A percentile compares a stretch with the other conserved stretches of the same genome.
phyloP scores from a whole-genome alignment of 129 eudicot species.

The Flaveria ramosissima region DNA sequence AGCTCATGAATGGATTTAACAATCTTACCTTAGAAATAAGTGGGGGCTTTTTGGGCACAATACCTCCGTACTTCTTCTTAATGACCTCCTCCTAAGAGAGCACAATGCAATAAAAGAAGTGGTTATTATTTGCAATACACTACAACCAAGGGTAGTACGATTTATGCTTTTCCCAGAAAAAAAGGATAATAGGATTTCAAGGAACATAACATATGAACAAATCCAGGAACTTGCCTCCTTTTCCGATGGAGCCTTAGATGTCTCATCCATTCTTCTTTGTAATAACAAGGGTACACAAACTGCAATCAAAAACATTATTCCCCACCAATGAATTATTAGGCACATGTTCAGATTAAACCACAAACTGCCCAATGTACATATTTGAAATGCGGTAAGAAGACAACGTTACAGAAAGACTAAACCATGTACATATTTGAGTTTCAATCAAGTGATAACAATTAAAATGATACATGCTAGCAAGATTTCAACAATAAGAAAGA shows the following conservation, averaged over 20 bases:
- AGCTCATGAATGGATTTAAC: slow-evolving; percentile 7
- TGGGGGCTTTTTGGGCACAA: slow-evolving; percentile 88
- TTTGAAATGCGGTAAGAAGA: slow-evolving; percentile 5
- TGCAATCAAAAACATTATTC: slow-evolving; percentile 24
- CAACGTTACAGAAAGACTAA: neutral
- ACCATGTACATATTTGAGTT: neutral
- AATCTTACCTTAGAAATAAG: slow-evolving; percentile 82
- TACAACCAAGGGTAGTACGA: neutral
- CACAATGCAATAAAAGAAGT: slow-evolving; percentile 11
- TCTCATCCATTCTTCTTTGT: slow-evolving; percentile 38
- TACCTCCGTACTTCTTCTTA: slow-evolving; percentile 90
- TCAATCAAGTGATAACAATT: neutral
- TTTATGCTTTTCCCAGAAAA: neutral
- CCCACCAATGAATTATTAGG: slow-evolving; percentile 7
- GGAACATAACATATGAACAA: slow-evolving; percentile 2
- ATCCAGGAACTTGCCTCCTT: slow-evolving; percentile 54
- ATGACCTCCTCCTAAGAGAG: slow-evolving; percentile 68
- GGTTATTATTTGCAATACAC: slow-evolving; percentile 17
- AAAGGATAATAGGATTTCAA: neutral
- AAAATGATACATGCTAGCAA: neutral
- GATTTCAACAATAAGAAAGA: neutral
- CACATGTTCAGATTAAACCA: neutral
- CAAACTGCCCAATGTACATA: slow-evolving; percentile 8
- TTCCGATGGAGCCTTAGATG: slow-evolving; percentile 50
- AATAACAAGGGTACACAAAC: slow-evolving; percentile 34